Percentiles rank a stretch among this genome's conserved stretches.
phyloP scores from a whole-genome alignment of 495 filamentous ascomycete genomes.

The Tuber brumale region DNA sequence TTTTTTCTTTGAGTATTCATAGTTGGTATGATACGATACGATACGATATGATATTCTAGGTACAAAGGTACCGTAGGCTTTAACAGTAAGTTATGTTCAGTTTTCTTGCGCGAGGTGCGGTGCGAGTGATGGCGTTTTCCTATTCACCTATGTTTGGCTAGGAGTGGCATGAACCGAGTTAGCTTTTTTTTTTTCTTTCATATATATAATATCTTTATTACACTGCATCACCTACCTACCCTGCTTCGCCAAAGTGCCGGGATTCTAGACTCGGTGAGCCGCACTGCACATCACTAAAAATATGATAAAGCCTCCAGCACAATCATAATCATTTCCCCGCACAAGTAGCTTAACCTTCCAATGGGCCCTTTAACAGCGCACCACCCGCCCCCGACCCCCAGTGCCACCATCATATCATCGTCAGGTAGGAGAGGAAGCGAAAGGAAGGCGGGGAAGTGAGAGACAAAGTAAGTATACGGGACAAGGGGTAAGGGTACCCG shows the following conservation, averaged over 20 bases:
- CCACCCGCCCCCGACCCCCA: background rate
- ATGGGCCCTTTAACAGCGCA: background rate
- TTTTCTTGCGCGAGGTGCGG: background rate
- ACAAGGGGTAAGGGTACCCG: too few relatives aligned
- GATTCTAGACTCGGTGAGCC: background rate
- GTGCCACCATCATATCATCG: too few relatives aligned
- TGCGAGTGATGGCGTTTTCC: background rate
- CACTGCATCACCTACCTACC: background rate
- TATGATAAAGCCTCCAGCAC: background rate
- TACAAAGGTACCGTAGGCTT: background rate
- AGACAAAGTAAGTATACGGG: too few relatives aligned
- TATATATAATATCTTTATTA: background rate
- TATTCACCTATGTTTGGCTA: background rate
- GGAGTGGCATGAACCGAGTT: background rate
- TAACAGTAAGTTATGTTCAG: background rate
- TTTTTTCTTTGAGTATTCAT: background rate
- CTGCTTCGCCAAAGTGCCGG: too few relatives aligned
- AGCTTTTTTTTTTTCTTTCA: background rate
- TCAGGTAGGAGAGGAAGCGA: too few relatives aligned
- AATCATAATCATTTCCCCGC: background rate
- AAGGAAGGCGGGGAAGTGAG: too few relatives aligned
- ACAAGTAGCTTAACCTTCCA: too few relatives aligned
- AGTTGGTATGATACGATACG: background rate
- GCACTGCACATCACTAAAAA: background rate
- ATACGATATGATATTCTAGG: background rate